Evolutionary conservation across 306 rosid species (phyloP).

Genomic region (Albizia julibrissin): DNA sequence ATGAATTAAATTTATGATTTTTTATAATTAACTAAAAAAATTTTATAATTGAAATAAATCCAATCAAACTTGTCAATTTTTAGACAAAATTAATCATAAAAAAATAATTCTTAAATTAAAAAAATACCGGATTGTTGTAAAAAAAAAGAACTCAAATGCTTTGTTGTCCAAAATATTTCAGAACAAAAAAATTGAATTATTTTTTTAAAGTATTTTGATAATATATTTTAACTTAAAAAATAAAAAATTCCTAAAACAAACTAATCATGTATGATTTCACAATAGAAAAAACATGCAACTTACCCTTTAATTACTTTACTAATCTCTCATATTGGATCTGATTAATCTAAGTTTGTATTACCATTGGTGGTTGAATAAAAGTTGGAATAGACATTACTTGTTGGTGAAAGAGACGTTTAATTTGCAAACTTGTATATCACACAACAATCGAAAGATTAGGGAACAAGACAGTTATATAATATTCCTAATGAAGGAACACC

Average conservation of each 20-base stretch:
- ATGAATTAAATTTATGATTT: too few species aligned
- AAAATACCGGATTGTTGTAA: background rate
- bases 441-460: background rate
- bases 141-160: background rate
- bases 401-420: background rate
- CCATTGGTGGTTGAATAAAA: constrained; percentile 22
- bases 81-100: background rate
- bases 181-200: background rate
- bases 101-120: background rate
- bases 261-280: background rate
- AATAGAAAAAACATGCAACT: background rate
- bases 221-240: background rate
- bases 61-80: background rate
- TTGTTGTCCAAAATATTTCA: background rate
- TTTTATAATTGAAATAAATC: too few species aligned
- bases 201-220: background rate
- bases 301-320: background rate
- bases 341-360: background rate
- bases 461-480: background rate
- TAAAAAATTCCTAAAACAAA: background rate
- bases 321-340: background rate
- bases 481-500: constrained; percentile 25
- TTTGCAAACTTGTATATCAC: background rate
- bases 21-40: too few species aligned
- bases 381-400: background rate